A percentile compares a stretch with the other conserved stretches of the same genome.
phyloP scores from a whole-genome alignment of 768 basidiomycete genomes.

The Mrakia frigida region DNA sequence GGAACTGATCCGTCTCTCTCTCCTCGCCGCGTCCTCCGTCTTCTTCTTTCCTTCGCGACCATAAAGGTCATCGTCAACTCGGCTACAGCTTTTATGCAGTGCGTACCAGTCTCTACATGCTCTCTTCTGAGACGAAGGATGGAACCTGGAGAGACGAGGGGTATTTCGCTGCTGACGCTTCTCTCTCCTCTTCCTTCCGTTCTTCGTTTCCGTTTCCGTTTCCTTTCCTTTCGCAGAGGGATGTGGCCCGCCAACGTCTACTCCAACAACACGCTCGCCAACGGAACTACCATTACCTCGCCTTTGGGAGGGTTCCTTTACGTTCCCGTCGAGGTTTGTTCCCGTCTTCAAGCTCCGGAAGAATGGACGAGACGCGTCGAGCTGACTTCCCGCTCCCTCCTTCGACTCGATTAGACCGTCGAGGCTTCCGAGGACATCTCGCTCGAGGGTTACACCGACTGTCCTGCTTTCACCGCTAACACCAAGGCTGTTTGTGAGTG shows the following conservation, averaged over 20 bases:
- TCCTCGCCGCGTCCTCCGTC: not conserved
- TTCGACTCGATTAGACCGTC: slow-evolving; percentile 53
- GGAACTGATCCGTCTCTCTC: not conserved
- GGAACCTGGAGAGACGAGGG: not conserved
- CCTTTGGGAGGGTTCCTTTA: slow-evolving; percentile 72
- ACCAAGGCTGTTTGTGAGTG: slow-evolving; percentile 57
- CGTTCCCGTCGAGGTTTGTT: slow-evolving; percentile 50
- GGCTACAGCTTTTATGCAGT: slow-evolving; percentile 61
- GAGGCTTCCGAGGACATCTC: slow-evolving; percentile 59
- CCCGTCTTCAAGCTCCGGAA: not conserved
- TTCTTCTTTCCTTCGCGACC: not conserved
- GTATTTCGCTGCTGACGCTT: not conserved
- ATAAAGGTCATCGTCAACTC: slow-evolving; percentile 55
- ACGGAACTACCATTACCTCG: slow-evolving; percentile 56
- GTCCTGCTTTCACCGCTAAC: slow-evolving; percentile 45
- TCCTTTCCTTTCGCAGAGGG: not conserved
- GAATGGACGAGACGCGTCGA: not conserved
- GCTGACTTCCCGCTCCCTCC: not conserved
- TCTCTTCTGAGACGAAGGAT: not conserved
- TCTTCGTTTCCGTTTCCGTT: not conserved
- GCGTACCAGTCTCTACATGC: slow-evolving; percentile 41
- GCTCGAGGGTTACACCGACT: slow-evolving; percentile 62
- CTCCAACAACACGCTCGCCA: slow-evolving; percentile 58
- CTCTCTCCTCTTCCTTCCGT: slow-evolving; percentile 32
- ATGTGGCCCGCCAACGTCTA: slow-evolving; percentile 50